These are phyloP conservation scores for Orychophragmus violaceus DNA, from an alignment of 345 rosid genomes.

Conservation along the genomic window DNA sequence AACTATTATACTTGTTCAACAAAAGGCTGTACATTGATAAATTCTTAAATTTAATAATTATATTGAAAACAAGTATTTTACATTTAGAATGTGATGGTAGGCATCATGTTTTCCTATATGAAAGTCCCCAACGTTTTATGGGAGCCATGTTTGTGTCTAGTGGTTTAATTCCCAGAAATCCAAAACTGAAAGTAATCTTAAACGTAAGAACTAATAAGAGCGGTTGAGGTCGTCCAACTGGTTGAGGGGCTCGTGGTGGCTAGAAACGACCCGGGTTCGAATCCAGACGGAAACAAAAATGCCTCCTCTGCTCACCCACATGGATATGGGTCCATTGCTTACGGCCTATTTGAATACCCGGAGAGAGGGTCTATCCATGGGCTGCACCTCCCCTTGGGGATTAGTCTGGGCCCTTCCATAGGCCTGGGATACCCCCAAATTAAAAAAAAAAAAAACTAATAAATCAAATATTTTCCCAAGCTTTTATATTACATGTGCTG, in stretches of 20 bases:
- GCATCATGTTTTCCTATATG: conserved; percentile 12
- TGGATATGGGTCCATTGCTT: too few species aligned
- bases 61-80: not conserved
- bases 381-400: too few species aligned
- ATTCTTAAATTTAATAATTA: not conserved
- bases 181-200: not conserved
- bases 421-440: too few species aligned
- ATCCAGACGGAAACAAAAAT: too few species aligned
- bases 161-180: not conserved
- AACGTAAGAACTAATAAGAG: not conserved
- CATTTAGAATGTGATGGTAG: conserved; percentile 13
- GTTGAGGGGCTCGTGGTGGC: too few species aligned
- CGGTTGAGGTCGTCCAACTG: too few species aligned
- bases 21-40: conserved; percentile 9
- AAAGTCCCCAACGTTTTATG: conserved; percentile 11
- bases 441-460: too few species aligned
- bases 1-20: not conserved
- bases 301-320: too few species aligned
- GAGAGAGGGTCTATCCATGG: too few species aligned
- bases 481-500: not conserved
- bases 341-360: too few species aligned
- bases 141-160: conserved; percentile 19
- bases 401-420: too few species aligned
- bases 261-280: too few species aligned
- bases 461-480: not conserved